phyloP scores from a whole-genome alignment of 2,329 filamentous ascomycete genomes.

The Teratosphaeria viscida region DNA sequence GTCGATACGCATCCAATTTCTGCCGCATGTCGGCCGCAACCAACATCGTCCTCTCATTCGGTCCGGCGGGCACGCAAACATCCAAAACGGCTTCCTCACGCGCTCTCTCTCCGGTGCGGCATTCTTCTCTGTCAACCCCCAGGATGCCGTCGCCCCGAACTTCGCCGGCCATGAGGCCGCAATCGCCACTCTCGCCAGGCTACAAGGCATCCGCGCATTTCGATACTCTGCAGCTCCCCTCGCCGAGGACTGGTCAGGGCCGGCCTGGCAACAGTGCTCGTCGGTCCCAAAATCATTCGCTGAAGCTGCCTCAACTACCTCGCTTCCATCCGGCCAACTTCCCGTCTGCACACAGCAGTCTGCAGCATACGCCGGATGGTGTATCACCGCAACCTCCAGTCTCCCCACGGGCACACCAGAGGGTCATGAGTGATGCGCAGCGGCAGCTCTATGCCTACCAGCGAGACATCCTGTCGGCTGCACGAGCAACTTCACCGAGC shows the following conservation, averaged over 20 bases:
- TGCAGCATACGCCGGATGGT: conserved; percentile 28
- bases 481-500: conserved; percentile 6
- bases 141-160: conserved; percentile 26
- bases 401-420: conserved; percentile 33
- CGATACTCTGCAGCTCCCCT: conserved; percentile 22
- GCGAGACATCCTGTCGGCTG: conserved; percentile 28
- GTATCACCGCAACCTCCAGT: conserved; percentile 30
- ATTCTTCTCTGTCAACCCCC: background rate
- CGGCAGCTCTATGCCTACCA: conserved; percentile 40
- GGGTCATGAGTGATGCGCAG: conserved; percentile 39
- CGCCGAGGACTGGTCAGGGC: conserved; percentile 19
- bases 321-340: conserved; percentile 45
- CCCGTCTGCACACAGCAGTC: conserved; percentile 26
- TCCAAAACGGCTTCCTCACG: conserved; percentile 9
- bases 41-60: background rate
- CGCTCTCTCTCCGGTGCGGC: conserved; percentile 8
- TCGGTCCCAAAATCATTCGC: conserved; percentile 26
- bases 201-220: conserved; percentile 10
- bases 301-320: conserved; percentile 40
- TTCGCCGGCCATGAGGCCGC: conserved; percentile 23
- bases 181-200: conserved; percentile 24
- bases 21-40: background rate
- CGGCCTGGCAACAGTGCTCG: conserved; percentile 23
- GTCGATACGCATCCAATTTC: background rate
- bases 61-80: conserved; percentile 1